Base-by-base conservation (phyloP, 2,329 filamentous ascomycete species). In the Chrysoporthe austroafricana region DNA sequence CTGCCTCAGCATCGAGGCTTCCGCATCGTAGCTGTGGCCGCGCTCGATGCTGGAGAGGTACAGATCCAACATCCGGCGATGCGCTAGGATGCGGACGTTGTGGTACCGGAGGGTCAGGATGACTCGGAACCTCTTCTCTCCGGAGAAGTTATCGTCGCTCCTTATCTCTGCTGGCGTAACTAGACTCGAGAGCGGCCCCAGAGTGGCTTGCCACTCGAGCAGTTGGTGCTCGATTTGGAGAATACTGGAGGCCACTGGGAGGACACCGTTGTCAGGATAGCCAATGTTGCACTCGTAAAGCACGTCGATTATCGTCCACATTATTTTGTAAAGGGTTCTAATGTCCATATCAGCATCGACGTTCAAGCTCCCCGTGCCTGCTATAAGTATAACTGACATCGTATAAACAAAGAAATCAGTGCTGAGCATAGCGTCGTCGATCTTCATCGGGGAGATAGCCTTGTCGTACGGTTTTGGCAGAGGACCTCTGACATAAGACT, bases 251-350 rank as follows among this genome's bases (percentile, higher is more conserved):
- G 79, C 73, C 0, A 75, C 74, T 11, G 57, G 54, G 1, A 69
- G 61, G 9, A 66, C 43, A 9, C 62, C 59, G 4, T 39, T 54
- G 18, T 69, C 67, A 1, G 67, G 62, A 26, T 64, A 57, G 9
- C 78, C 82, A 2, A 84, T 73, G 59, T 84, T 84, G 63, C 78
- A 77, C 9, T 77, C 81, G 64, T 84, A 84, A 11, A 80, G 74
- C 0, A 72, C 71, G 36, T 83, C 79, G 11, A 84, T 75, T 9
- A 81, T 73, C 54, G 74, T 74, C 63, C 79, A 75, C 64, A 74
- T 73, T 9, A 78, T 75, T 39, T 70, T 72, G 60, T 80, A 79
- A 0, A 80, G 73, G 3, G 72, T 76, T 68, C 74, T 79, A 11
- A 14, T 11, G 1, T 1, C 1, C 4, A 2, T 42, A 14, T 69